phyloP scores from a whole-genome alignment of 2,329 filamentous ascomycete species.

The Parastagonospora avenae region DNA sequence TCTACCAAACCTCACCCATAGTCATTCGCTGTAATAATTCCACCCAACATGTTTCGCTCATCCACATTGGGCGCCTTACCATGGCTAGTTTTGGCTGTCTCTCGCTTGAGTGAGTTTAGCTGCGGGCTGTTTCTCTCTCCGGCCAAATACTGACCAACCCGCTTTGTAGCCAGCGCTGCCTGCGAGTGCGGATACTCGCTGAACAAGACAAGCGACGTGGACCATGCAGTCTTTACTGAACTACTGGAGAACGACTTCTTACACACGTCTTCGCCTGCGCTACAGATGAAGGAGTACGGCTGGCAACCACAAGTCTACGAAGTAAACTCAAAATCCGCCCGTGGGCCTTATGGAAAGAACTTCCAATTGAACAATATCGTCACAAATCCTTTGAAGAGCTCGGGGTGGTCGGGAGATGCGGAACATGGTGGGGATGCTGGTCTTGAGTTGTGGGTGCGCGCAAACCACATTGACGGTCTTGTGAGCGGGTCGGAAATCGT shows the following conservation, averaged over 20 bases:
- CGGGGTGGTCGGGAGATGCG: conserved; percentile 53
- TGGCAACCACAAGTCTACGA: conserved; percentile 74
- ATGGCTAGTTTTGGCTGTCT: conserved; percentile 35
- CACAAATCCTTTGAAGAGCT: conserved; percentile 55
- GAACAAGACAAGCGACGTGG: conserved; percentile 49
- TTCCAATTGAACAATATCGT: conserved; percentile 64
- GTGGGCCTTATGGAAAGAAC: conserved; percentile 70
- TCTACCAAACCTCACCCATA: conserved; percentile 14
- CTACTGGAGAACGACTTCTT: conserved; percentile 74
- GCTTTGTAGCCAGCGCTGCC: conserved; percentile 48
- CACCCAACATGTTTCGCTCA: conserved; percentile 21
- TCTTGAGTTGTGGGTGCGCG: conserved; percentile 47
- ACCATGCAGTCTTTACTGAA: conserved; percentile 66
- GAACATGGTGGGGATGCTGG: conserved; percentile 49
- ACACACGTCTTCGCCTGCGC: conserved; percentile 53
- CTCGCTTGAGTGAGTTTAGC: conserved; percentile 36
- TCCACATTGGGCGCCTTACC: conserved; percentile 29
- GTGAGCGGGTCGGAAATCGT: conserved; percentile 70
- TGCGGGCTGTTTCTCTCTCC: neutral
- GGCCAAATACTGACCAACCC: conserved; percentile 11
- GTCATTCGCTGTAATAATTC: conserved; percentile 24
- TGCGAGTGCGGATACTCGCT: conserved; percentile 77
- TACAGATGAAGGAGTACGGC: conserved; percentile 52
- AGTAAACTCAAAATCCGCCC: conserved; percentile 60
- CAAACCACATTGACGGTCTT: conserved; percentile 51